phyloP scores from a whole-genome alignment of 192 early-diverging fungal genomes.

The Glomus cerebriforme region DNA sequence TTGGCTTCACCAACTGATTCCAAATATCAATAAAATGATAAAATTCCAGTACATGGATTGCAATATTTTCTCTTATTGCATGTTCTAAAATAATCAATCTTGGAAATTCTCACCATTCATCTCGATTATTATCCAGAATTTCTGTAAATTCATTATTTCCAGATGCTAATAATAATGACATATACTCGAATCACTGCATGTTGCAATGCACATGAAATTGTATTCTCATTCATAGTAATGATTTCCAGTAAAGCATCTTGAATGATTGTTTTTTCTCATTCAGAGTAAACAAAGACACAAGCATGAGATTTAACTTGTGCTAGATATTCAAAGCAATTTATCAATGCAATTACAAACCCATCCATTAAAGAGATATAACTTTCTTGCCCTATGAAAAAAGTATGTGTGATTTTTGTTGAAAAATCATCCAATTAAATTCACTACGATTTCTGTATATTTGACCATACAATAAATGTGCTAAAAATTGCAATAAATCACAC shows the following conservation, averaged over 20 bases:
- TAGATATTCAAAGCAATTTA: neutral
- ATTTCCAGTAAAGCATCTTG: slow-evolving; percentile 14
- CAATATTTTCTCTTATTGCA: slow-evolving; percentile 30
- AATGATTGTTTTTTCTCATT: slow-evolving; percentile 13
- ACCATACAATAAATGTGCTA: too few relatives aligned
- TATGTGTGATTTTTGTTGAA: too few relatives aligned
- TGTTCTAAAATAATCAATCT: slow-evolving; percentile 24
- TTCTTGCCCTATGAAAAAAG: too few relatives aligned
- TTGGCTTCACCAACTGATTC: neutral
- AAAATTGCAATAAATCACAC: too few relatives aligned
- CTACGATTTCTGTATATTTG: too few relatives aligned
- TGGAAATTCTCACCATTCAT: slow-evolving; percentile 15
- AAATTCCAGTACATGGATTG: slow-evolving; percentile 30
- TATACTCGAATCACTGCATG: slow-evolving; percentile 13
- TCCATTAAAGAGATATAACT: slow-evolving; percentile 11
- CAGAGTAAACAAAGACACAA: slow-evolving; percentile 30
- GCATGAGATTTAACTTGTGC: neutral
- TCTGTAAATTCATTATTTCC: neutral
- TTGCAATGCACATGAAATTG: neutral
- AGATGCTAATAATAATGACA: neutral
- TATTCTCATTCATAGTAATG: neutral
- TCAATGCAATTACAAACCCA: slow-evolving; percentile 11
- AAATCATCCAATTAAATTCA: too few relatives aligned
- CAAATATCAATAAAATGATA: slow-evolving; percentile 24
- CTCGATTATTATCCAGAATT: neutral